These are phyloP conservation scores for Talaromyces nanjingensis DNA, from an alignment of 495 filamentous ascomycete species.

Conservation along the genomic window DNA sequence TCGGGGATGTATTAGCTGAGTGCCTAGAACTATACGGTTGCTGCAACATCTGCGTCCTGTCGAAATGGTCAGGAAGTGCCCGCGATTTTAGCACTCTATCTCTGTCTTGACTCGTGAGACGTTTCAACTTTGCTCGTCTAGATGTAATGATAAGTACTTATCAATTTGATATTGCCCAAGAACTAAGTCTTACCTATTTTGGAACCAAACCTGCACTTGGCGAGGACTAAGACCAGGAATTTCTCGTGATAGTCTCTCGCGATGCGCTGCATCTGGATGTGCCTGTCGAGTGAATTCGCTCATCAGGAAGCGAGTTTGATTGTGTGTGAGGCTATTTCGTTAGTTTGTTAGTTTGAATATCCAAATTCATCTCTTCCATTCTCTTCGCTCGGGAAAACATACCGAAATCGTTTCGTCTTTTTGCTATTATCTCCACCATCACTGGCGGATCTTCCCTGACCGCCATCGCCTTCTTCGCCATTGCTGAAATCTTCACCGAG, in stretches of 20 bases:
- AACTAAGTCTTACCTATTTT: slow-evolving; percentile 66
- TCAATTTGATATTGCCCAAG: slow-evolving; percentile 14
- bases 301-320: slow-evolving; percentile 94
- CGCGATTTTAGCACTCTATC: slow-evolving; percentile 92
- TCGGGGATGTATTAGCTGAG: slow-evolving; percentile 24
- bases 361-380: slow-evolving; percentile 12
- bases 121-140: slow-evolving; percentile 93
- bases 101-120: slow-evolving; percentile 84
- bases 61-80: slow-evolving; percentile 85
- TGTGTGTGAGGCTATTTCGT: slow-evolving; percentile 73
- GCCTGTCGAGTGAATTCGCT: slow-evolving; percentile 95
- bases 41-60: slow-evolving; percentile 83
- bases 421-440: slow-evolving; percentile 74
- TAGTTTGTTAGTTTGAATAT: background rate
- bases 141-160: slow-evolving; percentile 7
- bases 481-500: slow-evolving; percentile 36
- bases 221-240: slow-evolving; percentile 90
- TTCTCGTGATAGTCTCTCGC: slow-evolving; percentile 81
- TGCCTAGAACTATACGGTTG: slow-evolving; percentile 50
- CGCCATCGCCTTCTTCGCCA: slow-evolving; percentile 31
- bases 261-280: slow-evolving; percentile 89
- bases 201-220: slow-evolving; percentile 98
- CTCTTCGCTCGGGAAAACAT: slow-evolving; percentile 21
- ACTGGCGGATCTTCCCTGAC: slow-evolving; percentile 51
- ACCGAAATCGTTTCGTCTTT: slow-evolving; percentile 96